phyloP scores from a whole-genome alignment of 2,329 filamentous ascomycete genomes.

The Chaetomiaceae sp. region DNA sequence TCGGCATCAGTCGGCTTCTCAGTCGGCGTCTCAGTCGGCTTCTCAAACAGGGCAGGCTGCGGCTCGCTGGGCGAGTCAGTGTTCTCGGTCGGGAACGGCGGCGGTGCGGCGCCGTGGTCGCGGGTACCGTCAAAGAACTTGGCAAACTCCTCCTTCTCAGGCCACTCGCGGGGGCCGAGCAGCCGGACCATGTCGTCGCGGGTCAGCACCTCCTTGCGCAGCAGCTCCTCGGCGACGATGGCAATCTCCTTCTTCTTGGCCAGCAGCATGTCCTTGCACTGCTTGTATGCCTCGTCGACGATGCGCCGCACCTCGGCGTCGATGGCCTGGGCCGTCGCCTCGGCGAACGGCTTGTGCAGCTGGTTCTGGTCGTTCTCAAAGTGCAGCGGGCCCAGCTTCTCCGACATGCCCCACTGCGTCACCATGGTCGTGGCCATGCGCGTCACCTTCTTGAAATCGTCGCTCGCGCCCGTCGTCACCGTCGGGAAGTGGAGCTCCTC shows the following conservation, averaged over 20 bases:
- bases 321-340: slow-evolving; percentile 87
- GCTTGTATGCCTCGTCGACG: slow-evolving; percentile 85
- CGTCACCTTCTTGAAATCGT: slow-evolving; percentile 98
- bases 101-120: slow-evolving; percentile 47
- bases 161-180: slow-evolving; percentile 77
- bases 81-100: slow-evolving; percentile 47
- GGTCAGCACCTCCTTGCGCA: slow-evolving; percentile 85
- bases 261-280: slow-evolving; percentile 76
- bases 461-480: slow-evolving; percentile 88
- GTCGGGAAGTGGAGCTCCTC: slow-evolving; percentile 97
- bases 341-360: slow-evolving; percentile 91
- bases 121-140: slow-evolving; percentile 85
- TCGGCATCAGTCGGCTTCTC: not conserved
- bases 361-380: slow-evolving; percentile 80
- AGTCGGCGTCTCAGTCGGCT: not conserved
- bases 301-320: slow-evolving; percentile 88
- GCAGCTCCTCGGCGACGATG: slow-evolving; percentile 84
- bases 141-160: slow-evolving; percentile 80
- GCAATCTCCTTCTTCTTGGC: slow-evolving; percentile 87
- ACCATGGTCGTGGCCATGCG: slow-evolving; percentile 96
- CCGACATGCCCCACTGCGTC: slow-evolving; percentile 98
- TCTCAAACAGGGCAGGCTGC: slow-evolving; percentile 22
- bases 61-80: slow-evolving; percentile 35
- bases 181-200: slow-evolving; percentile 90
- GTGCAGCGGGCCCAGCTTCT: slow-evolving; percentile 87